Percentiles rank a stretch among this genome's conserved stretches.
These are phyloP conservation scores for Bimuria novae-zelandiae DNA, from an alignment of 2,329 filamentous ascomycete genomes.

Conservation along the genomic window DNA sequence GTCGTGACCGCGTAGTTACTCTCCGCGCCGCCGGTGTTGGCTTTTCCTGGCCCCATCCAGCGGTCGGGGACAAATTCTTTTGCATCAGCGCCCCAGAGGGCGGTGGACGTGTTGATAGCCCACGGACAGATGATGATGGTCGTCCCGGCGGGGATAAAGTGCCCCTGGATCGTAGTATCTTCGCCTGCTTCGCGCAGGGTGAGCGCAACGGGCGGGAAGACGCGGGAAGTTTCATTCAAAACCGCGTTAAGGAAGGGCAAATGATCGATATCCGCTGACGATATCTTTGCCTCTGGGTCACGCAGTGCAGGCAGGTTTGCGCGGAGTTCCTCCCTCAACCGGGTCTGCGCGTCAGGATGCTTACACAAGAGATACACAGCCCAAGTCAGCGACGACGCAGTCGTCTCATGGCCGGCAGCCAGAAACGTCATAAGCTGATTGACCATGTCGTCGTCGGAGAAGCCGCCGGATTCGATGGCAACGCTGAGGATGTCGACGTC, in stretches of 20 bases:
- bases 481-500: slow-evolving; percentile 80
- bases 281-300: slow-evolving; percentile 49
- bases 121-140: slow-evolving; percentile 66
- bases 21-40: slow-evolving; percentile 70
- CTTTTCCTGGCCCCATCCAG: slow-evolving; percentile 50
- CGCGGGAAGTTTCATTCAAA: slow-evolving; percentile 75
- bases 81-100: slow-evolving; percentile 78
- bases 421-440: slow-evolving; percentile 92
- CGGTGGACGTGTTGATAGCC: slow-evolving; percentile 71
- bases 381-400: slow-evolving; percentile 59
- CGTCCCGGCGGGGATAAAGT: slow-evolving; percentile 72
- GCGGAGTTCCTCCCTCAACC: slow-evolving; percentile 58
- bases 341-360: slow-evolving; percentile 54
- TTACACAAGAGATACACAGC: slow-evolving; percentile 58
- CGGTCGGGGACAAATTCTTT: slow-evolving; percentile 74
- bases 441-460: slow-evolving; percentile 78
- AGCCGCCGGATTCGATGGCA: slow-evolving; percentile 74
- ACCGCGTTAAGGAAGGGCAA: slow-evolving; percentile 79
- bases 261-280: slow-evolving; percentile 66
- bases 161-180: slow-evolving; percentile 68
- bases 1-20: slow-evolving; percentile 80
- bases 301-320: slow-evolving; percentile 50
- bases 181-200: slow-evolving; percentile 69
- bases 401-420: slow-evolving; percentile 68
- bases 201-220: slow-evolving; percentile 71